Conservation (phyloP, 2,329 filamentous ascomycete genomes). For the Cryoendolithus antarcticus region DNA sequence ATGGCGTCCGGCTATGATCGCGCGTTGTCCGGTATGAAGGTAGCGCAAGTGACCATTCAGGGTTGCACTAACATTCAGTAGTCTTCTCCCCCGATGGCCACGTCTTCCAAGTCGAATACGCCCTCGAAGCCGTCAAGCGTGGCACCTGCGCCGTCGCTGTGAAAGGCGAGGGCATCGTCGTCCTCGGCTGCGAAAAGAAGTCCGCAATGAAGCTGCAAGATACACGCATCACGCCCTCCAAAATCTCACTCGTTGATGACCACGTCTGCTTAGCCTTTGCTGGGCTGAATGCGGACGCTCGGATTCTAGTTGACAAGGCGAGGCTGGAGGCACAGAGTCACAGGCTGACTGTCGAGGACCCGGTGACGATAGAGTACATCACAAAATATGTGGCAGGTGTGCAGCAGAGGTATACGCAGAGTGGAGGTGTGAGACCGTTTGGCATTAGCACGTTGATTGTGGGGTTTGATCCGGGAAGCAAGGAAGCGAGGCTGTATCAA, state of each 20-base stretch:
- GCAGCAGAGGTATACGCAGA: slow-evolving; percentile 98
- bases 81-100: slow-evolving; percentile 98
- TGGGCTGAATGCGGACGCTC: slow-evolving; percentile 91
- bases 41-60: too few relatives aligned
- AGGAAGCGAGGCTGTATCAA: slow-evolving; percentile 83
- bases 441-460: slow-evolving; percentile 97
- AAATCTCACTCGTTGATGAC: slow-evolving; percentile 90
- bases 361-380: slow-evolving; percentile 96
- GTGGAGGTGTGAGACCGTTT: slow-evolving; percentile 92
- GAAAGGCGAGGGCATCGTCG: slow-evolving; percentile 87
- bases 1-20: slow-evolving; percentile 98
- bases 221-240: slow-evolving; percentile 95
- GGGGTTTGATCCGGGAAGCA: slow-evolving; percentile 91
- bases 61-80: slow-evolving; percentile 25
- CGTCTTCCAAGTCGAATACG: slow-evolving; percentile 99
- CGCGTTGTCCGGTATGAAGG: slow-evolving; percentile 81
- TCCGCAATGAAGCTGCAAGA: slow-evolving; percentile 99
- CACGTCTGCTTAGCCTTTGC: slow-evolving; percentile 97
- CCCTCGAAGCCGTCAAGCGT: slow-evolving; percentile 95
- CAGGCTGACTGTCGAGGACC: slow-evolving; percentile 91
- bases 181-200: slow-evolving; percentile 95
- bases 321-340: slow-evolving; percentile 95
- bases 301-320: slow-evolving; percentile 96
- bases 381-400: slow-evolving; percentile 97
- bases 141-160: slow-evolving; percentile 98